Evolutionary conservation across 73 alveolate species (phyloP).

Genomic region (Strombidium stylifer): DNA sequence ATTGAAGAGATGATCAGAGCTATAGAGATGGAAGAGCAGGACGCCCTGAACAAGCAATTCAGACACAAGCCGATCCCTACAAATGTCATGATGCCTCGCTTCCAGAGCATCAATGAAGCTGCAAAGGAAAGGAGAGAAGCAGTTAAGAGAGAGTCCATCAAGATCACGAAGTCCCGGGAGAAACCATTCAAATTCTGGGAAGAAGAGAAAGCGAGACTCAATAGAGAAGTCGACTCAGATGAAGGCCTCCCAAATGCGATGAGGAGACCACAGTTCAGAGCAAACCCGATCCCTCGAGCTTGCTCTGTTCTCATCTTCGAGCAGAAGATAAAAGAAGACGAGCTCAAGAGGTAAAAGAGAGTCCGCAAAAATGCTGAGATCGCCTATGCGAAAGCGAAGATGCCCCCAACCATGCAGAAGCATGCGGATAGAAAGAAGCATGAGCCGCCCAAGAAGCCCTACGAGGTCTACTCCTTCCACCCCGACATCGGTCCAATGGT

Average conservation of each 20-base stretch:
- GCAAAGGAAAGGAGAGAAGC: constrained; percentile 78
- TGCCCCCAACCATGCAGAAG: constrained; percentile 96
- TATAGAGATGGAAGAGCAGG: constrained; percentile 56
- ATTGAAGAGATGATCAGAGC: constrained; percentile 72
- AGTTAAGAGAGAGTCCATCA: constrained; percentile 60
- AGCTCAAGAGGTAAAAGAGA: constrained; percentile 82
- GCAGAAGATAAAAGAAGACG: constrained; percentile 58
- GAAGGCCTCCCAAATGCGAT: constrained; percentile 27
- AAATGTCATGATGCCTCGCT: constrained; percentile 58
- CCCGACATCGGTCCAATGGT: constrained; percentile 62
- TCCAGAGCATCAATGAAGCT: constrained; percentile 61
- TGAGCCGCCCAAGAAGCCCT: constrained; percentile 50
- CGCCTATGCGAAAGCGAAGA: constrained; percentile 68
- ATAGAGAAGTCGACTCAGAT: constrained; percentile 30
- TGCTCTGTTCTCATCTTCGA: constrained; percentile 75
- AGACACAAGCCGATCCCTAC: constrained; percentile 73
- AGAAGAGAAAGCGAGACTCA: constrained; percentile 50
- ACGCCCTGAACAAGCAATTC: constrained; percentile 37
- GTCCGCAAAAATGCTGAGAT: constrained; percentile 83
- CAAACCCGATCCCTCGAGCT: constrained; percentile 88
- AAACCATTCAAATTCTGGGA: constrained; percentile 78
- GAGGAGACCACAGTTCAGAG: constrained; percentile 75
- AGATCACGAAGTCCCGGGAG: constrained; percentile 56
- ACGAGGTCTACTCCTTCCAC: constrained; percentile 32
- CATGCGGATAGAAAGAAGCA: constrained; percentile 80